Conservation (phyloP, 805 yeast genomes). For the Candida chauliodis region DNA sequence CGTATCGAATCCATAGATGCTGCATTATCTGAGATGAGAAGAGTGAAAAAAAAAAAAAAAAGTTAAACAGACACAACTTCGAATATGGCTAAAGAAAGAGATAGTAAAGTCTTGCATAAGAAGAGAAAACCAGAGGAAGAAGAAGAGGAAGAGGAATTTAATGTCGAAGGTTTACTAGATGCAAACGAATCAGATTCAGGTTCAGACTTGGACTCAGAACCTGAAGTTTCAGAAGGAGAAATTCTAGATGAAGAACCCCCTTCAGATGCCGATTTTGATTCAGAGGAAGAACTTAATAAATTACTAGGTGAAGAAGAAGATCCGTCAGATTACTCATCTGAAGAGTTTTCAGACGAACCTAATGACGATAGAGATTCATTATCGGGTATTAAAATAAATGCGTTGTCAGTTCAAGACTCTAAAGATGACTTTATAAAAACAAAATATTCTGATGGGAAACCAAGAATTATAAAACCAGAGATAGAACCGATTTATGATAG, state of each 20-base stretch:
- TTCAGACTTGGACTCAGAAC: constrained; percentile 19
- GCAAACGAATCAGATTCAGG: constrained; percentile 34
- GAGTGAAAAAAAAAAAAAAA: constrained; percentile 6
- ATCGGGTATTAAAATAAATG: constrained; percentile 50
- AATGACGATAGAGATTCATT: constrained; percentile 39
- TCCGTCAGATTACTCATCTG: constrained; percentile 37
- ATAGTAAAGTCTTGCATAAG: constrained; percentile 1
- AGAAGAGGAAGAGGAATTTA: constrained; percentile 19
- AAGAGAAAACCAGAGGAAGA: constrained; percentile 16
- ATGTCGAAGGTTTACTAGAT: constrained; percentile 39
- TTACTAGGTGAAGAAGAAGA: constrained; percentile 56
- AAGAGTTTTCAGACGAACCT: constrained; percentile 52
- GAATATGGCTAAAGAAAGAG: constrained; percentile 11
- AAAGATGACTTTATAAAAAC: constrained; percentile 37
- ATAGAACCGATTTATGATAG: constrained; percentile 93
- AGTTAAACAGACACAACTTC: not conserved
- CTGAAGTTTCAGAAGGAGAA: constrained; percentile 36
- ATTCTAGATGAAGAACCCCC: constrained; percentile 31
- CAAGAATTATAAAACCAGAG: constrained; percentile 79
- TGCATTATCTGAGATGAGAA: constrained; percentile 1
- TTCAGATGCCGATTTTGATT: constrained; percentile 31
- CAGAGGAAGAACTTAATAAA: constrained; percentile 61
- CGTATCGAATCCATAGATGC: constrained; percentile 34
- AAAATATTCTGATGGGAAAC: constrained; percentile 71
- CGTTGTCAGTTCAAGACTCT: constrained; percentile 39